Base-by-base conservation (phyloP, 108 stramenopile genomes). In the Nitzschia putrida region DNA sequence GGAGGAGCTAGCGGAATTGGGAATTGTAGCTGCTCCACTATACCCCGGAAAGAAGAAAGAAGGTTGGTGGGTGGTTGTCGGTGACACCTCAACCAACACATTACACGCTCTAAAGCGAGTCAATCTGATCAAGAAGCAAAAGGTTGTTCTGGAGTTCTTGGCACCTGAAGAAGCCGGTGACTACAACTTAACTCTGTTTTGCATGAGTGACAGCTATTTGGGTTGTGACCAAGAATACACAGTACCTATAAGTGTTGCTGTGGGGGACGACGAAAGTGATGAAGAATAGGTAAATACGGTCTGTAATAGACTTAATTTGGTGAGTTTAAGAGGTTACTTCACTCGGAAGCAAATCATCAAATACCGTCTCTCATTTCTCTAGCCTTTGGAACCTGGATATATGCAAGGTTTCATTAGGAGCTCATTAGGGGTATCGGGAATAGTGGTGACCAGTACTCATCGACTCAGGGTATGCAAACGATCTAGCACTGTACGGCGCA, bases 151-250 rank as follows among this genome's bases (percentile, higher is more conserved):
- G 44, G 91, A 95, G 47, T 97, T 97, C 76, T 76, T 93, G 41
- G 97, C 97, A n/a, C 98, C 98, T 7, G 94, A 95, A 44, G 85
- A 92, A 64, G 84, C 94, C 34, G 99, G 99, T 50, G 91, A 96
- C 67, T 95, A 97, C 76, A 79, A 91, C 21, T 68, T 98, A 49
- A 87, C 91, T 25, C 81, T 99, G 51, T 98, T 95, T 77, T 89
- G 98, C 65, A 98, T 99, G 96, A 97, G 97, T 72, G 99, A 99
- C 71, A 90, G 91, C 66, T 98, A 98, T 73, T 54, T 98, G 59
- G 99, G 99, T 14, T 96, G 91, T 65, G 97, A 99, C 64, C 96
- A 98, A 78, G 97, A 98, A 72, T 98, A 97, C 81, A 71, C 79
- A 25, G 66, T 99, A 21, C 77, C 90, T 37, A 68, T 99, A 7